Percentiles rank a stretch among this genome's conserved stretches.
Evolutionary conservation across 257 asterid species (phyloP).

Genomic region (Buddleja alternifolia): DNA sequence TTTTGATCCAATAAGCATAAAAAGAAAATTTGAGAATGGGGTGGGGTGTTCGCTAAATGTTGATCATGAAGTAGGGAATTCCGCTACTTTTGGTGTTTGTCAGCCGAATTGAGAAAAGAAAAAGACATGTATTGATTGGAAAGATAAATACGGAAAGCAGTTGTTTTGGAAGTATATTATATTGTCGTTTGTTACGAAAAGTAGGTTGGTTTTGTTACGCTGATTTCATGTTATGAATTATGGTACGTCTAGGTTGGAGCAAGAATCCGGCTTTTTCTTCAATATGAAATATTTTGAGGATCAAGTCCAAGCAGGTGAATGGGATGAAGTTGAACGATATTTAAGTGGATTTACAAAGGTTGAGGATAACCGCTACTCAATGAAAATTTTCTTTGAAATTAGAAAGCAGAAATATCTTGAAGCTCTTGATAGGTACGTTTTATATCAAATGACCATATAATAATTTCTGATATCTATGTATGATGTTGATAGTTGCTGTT

Average conservation of each 20-base stretch:
- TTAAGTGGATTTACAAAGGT: constrained; percentile 91
- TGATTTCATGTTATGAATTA: constrained; percentile 30
- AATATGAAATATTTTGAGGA: constrained; percentile 95
- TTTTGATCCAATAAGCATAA: background rate
- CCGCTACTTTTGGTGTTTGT: constrained; percentile 20
- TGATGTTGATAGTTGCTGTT: constrained; percentile 23
- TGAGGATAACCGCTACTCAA: constrained; percentile 93
- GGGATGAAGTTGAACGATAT: constrained; percentile 95
- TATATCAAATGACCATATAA: constrained; percentile 9
- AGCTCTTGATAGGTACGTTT: constrained; percentile 84
- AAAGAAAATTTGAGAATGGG: background rate
- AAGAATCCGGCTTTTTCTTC: constrained; percentile 95
- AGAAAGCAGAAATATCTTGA: constrained; percentile 95
- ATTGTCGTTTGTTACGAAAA: constrained; percentile 6
- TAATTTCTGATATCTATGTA: constrained; percentile 15
- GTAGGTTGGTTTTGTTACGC: constrained; percentile 13
- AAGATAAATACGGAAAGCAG: background rate
- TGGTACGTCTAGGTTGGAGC: constrained; percentile 70
- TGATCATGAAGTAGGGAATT: constrained; percentile 1
- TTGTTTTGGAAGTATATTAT: constrained; percentile 1
- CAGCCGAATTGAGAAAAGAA: constrained; percentile 3
- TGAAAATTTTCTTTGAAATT: constrained; percentile 95
- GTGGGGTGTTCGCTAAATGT: background rate
- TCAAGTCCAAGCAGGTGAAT: constrained; percentile 96
- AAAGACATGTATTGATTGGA: background rate